A percentile compares a stretch with the other conserved stretches of the same genome.
Evolutionary conservation across 176 grass and related monocot species (phyloP).

Genomic region (Triticum timopheevii): DNA sequence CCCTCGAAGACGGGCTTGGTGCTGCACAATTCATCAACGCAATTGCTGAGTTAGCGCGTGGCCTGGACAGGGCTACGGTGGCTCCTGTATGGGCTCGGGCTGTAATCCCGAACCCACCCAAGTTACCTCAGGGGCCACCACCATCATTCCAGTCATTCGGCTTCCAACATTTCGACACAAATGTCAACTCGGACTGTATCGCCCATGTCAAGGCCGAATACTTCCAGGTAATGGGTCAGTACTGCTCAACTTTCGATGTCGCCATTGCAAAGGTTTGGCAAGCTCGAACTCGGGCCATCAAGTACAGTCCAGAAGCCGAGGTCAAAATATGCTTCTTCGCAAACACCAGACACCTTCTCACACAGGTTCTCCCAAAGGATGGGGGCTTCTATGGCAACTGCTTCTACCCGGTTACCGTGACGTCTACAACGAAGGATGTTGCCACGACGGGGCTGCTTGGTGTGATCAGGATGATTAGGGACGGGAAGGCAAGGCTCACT

Average conservation of each 20-base stretch:
- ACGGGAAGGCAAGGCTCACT: constrained; percentile 52
- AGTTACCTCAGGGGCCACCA: constrained; percentile 26
- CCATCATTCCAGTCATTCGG: constrained; percentile 41
- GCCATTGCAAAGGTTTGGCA: constrained; percentile 69
- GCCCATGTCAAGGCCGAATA: constrained; percentile 43
- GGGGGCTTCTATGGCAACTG: constrained; percentile 73
- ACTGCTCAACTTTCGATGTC: constrained; percentile 70
- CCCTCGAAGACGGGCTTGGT: constrained; percentile 60
- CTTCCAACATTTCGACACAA: constrained; percentile 39
- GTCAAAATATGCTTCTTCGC: constrained; percentile 77
- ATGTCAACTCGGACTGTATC: constrained; percentile 33
- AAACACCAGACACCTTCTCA: constrained; percentile 59
- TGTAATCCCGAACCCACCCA: constrained; percentile 49
- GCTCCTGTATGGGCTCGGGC: constrained; percentile 42
- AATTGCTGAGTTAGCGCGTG: constrained; percentile 52
- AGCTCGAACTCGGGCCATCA: constrained; percentile 46
- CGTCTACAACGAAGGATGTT: constrained; percentile 27
- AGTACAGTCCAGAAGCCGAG: constrained; percentile 11
- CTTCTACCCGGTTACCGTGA: constrained; percentile 60
- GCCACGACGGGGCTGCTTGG: constrained; percentile 9
- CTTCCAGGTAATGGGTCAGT: constrained; percentile 38
- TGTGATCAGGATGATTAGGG: constrained; percentile 58
- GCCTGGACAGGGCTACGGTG: constrained; percentile 19
- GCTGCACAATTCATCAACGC: constrained; percentile 68
- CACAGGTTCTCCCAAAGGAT: constrained; percentile 35